These are phyloP conservation scores for Cladosporium velox DNA, from an alignment of 2,329 filamentous ascomycete genomes.

Conservation along the genomic window DNA sequence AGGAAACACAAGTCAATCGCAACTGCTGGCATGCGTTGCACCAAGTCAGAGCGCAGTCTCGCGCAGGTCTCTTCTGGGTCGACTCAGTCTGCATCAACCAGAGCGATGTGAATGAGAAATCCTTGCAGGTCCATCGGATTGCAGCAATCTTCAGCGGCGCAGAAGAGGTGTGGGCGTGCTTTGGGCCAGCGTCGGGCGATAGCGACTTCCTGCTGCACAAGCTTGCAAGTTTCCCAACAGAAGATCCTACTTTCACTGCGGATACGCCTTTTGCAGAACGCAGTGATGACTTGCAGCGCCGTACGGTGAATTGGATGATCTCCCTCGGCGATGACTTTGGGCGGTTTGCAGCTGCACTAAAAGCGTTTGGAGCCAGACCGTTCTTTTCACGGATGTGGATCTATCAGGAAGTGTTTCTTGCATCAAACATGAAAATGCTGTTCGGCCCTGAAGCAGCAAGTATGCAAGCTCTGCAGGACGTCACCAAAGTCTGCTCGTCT, in stretches of 20 bases:
- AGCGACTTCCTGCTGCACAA: conserved; percentile 3
- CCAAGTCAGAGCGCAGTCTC: background rate
- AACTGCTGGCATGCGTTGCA: background rate
- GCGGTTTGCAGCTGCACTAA: background rate
- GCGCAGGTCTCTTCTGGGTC: conserved; percentile 15
- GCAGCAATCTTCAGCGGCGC: conserved; percentile 16
- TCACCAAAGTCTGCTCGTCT: background rate
- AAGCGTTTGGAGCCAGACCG: background rate
- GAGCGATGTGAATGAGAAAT: conserved; percentile 20
- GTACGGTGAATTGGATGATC: conserved; percentile 4
- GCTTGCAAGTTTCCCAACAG: background rate
- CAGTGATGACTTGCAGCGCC: background rate
- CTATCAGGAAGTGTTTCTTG: conserved; percentile 8
- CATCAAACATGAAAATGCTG: background rate
- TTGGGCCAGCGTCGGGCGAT: conserved; percentile 1
- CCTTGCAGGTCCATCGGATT: conserved; percentile 24
- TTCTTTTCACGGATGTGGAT: conserved; percentile 7
- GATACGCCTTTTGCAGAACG: background rate
- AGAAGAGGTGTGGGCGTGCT: conserved; percentile 1
- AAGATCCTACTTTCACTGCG: background rate
- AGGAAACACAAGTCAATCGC: background rate
- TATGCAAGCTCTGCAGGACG: conserved; percentile 8
- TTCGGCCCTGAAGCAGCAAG: background rate
- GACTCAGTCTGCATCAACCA: conserved; percentile 26
- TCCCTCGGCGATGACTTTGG: conserved; percentile 1